These are phyloP conservation scores for Intubia oerlemansii DNA, from an alignment of 2,329 filamentous ascomycete genomes.

Conservation along the genomic window DNA sequence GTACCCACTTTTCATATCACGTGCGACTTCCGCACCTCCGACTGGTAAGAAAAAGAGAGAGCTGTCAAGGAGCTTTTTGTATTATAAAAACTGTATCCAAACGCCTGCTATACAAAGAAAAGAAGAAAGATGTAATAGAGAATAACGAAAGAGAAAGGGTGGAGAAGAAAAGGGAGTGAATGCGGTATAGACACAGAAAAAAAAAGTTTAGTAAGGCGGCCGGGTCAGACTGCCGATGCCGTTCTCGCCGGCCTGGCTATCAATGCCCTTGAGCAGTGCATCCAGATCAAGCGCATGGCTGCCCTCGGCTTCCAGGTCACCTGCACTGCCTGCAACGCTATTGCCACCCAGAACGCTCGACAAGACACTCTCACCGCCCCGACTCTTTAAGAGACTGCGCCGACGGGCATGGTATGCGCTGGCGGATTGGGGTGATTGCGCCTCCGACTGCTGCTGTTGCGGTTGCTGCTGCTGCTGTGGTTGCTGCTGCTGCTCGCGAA, in stretches of 20 bases:
- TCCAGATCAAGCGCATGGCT: slow-evolving; percentile 24
- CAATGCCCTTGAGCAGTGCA: slow-evolving; percentile 27
- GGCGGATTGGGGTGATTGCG: slow-evolving; percentile 2
- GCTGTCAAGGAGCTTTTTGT: too few species aligned
- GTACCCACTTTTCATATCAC: too few species aligned
- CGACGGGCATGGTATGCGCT: slow-evolving; percentile 11
- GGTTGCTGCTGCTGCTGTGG: slow-evolving; percentile 1
- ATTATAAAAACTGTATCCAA: too few species aligned
- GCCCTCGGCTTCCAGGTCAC: slow-evolving; percentile 12
- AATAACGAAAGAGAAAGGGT: neutral
- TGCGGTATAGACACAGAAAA: neutral
- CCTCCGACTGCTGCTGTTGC: slow-evolving; percentile 1
- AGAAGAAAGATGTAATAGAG: neutral
- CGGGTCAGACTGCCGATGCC: slow-evolving; percentile 23
- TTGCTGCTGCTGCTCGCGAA: slow-evolving; percentile 7
- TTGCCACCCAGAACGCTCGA: slow-evolving; percentile 9
- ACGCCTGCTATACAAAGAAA: neutral
- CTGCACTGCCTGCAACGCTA: too few species aligned
- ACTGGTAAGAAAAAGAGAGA: too few species aligned
- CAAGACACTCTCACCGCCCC: slow-evolving; percentile 17
- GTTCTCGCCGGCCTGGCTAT: slow-evolving; percentile 23
- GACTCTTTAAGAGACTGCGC: slow-evolving; percentile 19
- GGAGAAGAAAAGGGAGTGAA: too few species aligned
- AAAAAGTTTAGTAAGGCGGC: slow-evolving; percentile 24
- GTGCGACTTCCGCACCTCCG: too few species aligned